Percentiles rank a stretch among this genome's conserved stretches.
Conservation (phyloP, 2,329 filamentous ascomycete species). For the Ceratocystis colombiana region DNA sequence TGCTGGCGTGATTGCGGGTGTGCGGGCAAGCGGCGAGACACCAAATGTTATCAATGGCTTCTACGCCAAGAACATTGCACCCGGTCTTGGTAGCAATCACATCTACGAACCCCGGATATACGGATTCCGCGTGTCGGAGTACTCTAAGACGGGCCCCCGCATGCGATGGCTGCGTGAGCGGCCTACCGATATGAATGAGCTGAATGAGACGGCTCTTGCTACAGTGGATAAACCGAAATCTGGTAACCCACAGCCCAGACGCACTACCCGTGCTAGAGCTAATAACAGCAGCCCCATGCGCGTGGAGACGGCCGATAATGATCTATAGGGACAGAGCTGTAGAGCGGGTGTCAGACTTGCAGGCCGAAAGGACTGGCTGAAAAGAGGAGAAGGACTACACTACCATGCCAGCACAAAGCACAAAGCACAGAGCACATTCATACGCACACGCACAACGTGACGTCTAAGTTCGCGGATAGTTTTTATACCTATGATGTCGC, state of each 20-base stretch:
- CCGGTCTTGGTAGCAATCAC: slow-evolving; percentile 67
- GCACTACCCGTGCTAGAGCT: neutral
- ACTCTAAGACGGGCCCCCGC: slow-evolving; percentile 76
- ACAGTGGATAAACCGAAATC: slow-evolving; percentile 33
- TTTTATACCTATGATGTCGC: slow-evolving; percentile 10
- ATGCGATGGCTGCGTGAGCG: slow-evolving; percentile 95
- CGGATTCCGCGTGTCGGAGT: slow-evolving; percentile 86
- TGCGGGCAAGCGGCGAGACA: slow-evolving; percentile 32
- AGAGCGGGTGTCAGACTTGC: too few species aligned
- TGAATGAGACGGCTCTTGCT: slow-evolving; percentile 63
- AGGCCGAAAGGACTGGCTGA: neutral
- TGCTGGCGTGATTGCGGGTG: slow-evolving; percentile 43
- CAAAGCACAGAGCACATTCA: too few species aligned
- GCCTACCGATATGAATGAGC: slow-evolving; percentile 65
- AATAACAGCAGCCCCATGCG: slow-evolving; percentile 23
- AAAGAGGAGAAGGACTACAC: neutral
- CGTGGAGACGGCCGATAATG: slow-evolving; percentile 14
- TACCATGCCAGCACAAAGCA: neutral
- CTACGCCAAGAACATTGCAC: slow-evolving; percentile 74
- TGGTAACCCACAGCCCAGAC: slow-evolving; percentile 8
- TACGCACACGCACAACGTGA: neutral
- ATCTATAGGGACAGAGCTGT: neutral
- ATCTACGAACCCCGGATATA: slow-evolving; percentile 96
- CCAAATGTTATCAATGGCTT: slow-evolving; percentile 70
- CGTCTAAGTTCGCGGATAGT: slow-evolving; percentile 7